Percentiles rank a stretch among this genome's conserved stretches.
These are phyloP conservation scores for Evernia prunastri DNA, from an alignment of 495 filamentous ascomycete genomes.

Conservation along the genomic window DNA sequence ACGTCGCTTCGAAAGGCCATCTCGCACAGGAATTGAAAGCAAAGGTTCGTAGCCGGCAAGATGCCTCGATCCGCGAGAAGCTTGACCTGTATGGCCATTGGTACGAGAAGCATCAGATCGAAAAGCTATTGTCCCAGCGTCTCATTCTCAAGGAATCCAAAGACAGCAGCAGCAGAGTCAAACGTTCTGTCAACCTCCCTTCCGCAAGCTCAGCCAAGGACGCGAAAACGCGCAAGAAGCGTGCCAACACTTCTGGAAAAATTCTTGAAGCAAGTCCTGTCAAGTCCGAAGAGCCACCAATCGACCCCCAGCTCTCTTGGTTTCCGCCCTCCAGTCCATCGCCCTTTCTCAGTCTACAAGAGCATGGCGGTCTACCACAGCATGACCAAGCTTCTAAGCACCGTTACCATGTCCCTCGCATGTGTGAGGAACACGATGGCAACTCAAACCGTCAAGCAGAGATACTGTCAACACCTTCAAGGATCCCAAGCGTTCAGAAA, in stretches of 20 bases:
- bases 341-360: not conserved
- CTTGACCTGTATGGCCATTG: slow-evolving; percentile 61
- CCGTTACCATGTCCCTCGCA: slow-evolving; percentile 33
- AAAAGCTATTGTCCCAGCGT: slow-evolving; percentile 60
- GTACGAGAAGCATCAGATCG: slow-evolving; percentile 59
- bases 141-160: slow-evolving; percentile 65
- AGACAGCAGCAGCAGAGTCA: slow-evolving; percentile 27
- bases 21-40: slow-evolving; percentile 67
- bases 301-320: slow-evolving; percentile 25
- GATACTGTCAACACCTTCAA: slow-evolving; percentile 1
- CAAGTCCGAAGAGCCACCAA: slow-evolving; percentile 12
- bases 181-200: not conserved
- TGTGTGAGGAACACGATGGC: slow-evolving; percentile 23
- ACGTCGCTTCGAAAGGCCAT: slow-evolving; percentile 80
- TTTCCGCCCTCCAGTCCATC: not conserved
- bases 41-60: slow-evolving; percentile 54
- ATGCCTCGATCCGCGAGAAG: slow-evolving; percentile 42
- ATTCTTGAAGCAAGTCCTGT: not conserved
- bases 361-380: not conserved
- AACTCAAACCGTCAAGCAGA: not conserved
- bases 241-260: not conserved
- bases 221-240: slow-evolving; percentile 6
- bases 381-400: slow-evolving; percentile 19
- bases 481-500: not conserved
- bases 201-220: not conserved